Evolutionary conservation across 2,329 filamentous ascomycete species (phyloP), one percentile per base, ranked within the genome.

Genomic region (Aureobasidium musti): DNA sequence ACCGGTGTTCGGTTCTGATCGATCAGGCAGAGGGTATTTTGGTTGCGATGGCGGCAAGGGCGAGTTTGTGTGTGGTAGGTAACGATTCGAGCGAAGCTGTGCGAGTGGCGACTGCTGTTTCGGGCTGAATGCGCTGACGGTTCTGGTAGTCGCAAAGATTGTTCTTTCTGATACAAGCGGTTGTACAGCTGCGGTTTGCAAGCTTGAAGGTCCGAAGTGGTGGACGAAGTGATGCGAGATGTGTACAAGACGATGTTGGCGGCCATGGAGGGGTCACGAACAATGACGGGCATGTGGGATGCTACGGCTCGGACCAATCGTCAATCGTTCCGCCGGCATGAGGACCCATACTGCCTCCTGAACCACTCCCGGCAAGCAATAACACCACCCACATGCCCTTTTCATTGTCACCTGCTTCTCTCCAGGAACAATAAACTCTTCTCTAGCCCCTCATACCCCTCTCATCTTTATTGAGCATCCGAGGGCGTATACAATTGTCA

Each of bases 41-140:
- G 23, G 10, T 39, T 63, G 33, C 45, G 59, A 41, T 33, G 7
- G 47, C 21, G 21, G 45, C 33, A 23, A 30, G 30, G 30, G 47
- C 43, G 59, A 45, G 21, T 35, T 53, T 63, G 47, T 53, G 28
- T 33, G 10, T 21, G 14, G 7, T 49, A 39, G 50, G 41, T 14
- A 37, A 7, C 28, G 17, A 26, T 10, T 5, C 2, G 19, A 63
- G 19, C 21, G 26, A 28, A 56, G 61, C 21, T 41, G 60, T n/a
- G 41, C 30, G 37, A 52, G 61, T 65, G 61, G 61, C 61, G 61
- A 65, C 50, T 45, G 61, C 61, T 52, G 61, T 45, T 50, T 28
- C 26, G 39, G 17, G 26, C 19, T 23, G 19, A n/a, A 26, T 43
- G 41, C 26, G 61, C 45, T 30, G 23, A 19, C 19, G 60, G 19